A percentile compares a stretch with the other conserved stretches of the same genome.
These are phyloP conservation scores for Neoconidiobolus thromboides DNA, from an alignment of 371 early-diverging fungal genomes.

Conservation along the genomic window DNA sequence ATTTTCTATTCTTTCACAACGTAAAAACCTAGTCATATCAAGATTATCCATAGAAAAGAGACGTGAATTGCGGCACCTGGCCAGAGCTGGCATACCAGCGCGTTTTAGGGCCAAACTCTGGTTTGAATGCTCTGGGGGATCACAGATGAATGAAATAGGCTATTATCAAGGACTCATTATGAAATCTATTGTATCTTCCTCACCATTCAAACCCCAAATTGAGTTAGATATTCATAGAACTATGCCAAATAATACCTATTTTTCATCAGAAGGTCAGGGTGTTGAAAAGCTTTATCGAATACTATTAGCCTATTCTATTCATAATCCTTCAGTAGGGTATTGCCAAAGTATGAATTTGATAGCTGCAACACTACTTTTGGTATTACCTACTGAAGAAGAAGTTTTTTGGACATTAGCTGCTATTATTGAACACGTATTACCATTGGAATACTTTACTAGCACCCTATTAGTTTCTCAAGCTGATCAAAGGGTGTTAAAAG, in stretches of 20 bases:
- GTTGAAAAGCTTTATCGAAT: slow-evolving; percentile 16
- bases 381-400: slow-evolving; percentile 16
- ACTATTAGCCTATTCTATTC: slow-evolving; percentile 15
- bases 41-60: not conserved
- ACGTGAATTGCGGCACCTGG: slow-evolving; percentile 8
- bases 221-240: slow-evolving; percentile 19
- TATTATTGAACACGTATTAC: slow-evolving; percentile 14
- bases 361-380: slow-evolving; percentile 15
- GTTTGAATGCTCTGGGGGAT: slow-evolving; percentile 17
- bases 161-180: slow-evolving; percentile 15
- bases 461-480: slow-evolving; percentile 16
- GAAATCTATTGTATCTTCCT: slow-evolving; percentile 1
- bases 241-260: slow-evolving; percentile 16
- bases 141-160: slow-evolving; percentile 13
- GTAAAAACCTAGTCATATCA: not conserved
- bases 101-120: slow-evolving; percentile 10
- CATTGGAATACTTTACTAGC: slow-evolving; percentile 15
- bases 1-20: not conserved
- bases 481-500: slow-evolving; percentile 16
- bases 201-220: slow-evolving; percentile 15
- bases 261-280: slow-evolving; percentile 14
- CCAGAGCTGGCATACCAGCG: slow-evolving; percentile 16
- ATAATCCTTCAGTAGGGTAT: slow-evolving; percentile 18
- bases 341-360: slow-evolving; percentile 21
- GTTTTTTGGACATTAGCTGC: slow-evolving; percentile 17